Percentiles rank a stretch among this genome's conserved stretches.
Evolutionary conservation across 768 basidiomycete species (phyloP).

Genomic region (Amanita phalloides): DNA sequence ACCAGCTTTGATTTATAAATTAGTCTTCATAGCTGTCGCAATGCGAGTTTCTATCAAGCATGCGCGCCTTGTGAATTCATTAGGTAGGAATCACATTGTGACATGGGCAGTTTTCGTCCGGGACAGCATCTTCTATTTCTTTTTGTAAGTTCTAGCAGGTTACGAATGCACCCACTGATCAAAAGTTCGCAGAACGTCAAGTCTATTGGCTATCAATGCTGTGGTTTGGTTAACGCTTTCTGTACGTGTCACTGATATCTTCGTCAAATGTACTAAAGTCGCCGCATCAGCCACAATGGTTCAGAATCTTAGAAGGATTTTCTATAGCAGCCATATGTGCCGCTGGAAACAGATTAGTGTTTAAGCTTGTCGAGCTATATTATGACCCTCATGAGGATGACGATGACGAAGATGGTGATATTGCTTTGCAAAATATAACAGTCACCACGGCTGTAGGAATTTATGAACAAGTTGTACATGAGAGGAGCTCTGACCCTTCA

Average conservation of each 20-base stretch:
- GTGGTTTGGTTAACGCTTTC: slow-evolving; percentile 12
- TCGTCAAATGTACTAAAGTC: neutral
- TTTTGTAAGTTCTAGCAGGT: slow-evolving; percentile 13
- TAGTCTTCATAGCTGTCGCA: slow-evolving; percentile 12
- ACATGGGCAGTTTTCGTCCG: slow-evolving; percentile 15
- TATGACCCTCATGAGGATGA: slow-evolving; percentile 9
- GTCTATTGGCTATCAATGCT: slow-evolving; percentile 11
- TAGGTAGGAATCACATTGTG: slow-evolving; percentile 3
- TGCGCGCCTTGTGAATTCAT: slow-evolving; percentile 1
- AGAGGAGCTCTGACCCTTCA: neutral
- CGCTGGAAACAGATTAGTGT: slow-evolving; percentile 16
- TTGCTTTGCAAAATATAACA: neutral
- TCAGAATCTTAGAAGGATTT: slow-evolving; percentile 13
- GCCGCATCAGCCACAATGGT: slow-evolving; percentile 12
- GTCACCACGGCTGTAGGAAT: neutral
- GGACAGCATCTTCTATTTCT: slow-evolving; percentile 17
- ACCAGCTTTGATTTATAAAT: slow-evolving; percentile 14
- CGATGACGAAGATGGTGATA: neutral
- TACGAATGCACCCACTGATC: neutral
- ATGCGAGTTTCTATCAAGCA: slow-evolving; percentile 11
- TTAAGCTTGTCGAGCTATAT: slow-evolving; percentile 18
- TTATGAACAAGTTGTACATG: neutral
- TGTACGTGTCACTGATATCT: slow-evolving; percentile 8
- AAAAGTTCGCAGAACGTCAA: slow-evolving; percentile 9
- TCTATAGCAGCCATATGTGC: slow-evolving; percentile 15